Evolutionary conservation across 2,329 filamentous ascomycete species (phyloP).

Genomic region (Fusarium aywerte): DNA sequence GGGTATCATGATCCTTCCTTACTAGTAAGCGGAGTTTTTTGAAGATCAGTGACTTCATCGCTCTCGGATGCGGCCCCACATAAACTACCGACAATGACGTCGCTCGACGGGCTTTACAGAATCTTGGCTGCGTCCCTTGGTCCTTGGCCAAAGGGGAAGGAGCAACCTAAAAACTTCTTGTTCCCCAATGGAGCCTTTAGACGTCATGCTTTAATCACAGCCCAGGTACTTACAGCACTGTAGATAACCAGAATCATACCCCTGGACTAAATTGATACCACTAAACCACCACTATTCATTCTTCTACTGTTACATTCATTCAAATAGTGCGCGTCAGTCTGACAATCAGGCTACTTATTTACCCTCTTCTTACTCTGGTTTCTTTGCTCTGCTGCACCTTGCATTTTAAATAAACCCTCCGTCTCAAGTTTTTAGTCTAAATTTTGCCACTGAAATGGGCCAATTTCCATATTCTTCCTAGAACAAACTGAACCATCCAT

Average conservation of each 20-base stretch:
- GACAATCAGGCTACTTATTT: conserved; percentile 7
- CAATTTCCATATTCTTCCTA: conserved; percentile 8
- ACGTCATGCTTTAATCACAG: conserved; percentile 35
- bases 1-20: not conserved
- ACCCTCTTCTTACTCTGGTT: not conserved
- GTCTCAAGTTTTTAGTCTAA: not conserved
- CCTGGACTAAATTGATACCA: conserved; percentile 1
- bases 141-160: conserved; percentile 15
- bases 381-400: not conserved
- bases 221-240: not conserved
- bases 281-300: not conserved
- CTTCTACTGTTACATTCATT: conserved; percentile 1
- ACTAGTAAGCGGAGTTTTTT: conserved; percentile 10
- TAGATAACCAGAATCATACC: not conserved
- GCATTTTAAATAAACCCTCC: not conserved
- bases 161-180: too few relatives aligned
- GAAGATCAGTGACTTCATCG: conserved; percentile 37
- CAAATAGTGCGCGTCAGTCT: conserved; percentile 12
- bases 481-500: not conserved
- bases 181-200: conserved; percentile 1
- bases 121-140: conserved; percentile 19
- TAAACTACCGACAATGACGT: conserved; percentile 28
- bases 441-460: conserved; percentile 31
- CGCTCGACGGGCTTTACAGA: conserved; percentile 19
- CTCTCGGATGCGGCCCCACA: conserved; percentile 11